Evolutionary conservation across 768 basidiomycete species (phyloP).

Genomic region (Leucocoprinus birnbaumii): DNA sequence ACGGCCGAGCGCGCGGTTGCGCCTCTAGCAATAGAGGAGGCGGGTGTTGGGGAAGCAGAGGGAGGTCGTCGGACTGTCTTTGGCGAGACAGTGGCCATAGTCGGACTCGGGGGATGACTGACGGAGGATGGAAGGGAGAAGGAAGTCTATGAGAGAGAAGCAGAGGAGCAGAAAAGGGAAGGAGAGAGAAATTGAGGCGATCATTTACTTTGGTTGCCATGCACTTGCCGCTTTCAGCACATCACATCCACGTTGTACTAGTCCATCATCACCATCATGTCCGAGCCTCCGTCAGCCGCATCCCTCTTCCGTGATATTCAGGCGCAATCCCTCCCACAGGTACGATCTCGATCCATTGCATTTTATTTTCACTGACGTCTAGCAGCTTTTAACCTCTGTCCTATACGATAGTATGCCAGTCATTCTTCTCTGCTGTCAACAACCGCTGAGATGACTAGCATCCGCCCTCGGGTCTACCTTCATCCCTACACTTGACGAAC

Average conservation of each 20-base stretch:
- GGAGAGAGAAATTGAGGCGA: slow-evolving; percentile 4
- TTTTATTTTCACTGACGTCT: neutral
- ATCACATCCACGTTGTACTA: neutral
- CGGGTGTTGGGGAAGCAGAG: slow-evolving; percentile 39
- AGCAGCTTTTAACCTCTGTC: slow-evolving; percentile 42
- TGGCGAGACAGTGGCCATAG: slow-evolving; percentile 45
- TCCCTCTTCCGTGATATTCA: slow-evolving; percentile 13
- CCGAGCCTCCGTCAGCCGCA: slow-evolving; percentile 6
- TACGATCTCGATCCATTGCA: slow-evolving; percentile 7
- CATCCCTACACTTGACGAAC: slow-evolving; percentile 31
- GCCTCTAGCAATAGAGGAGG: slow-evolving; percentile 46
- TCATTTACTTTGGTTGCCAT: slow-evolving; percentile 10
- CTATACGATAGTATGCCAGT: slow-evolving; percentile 30
- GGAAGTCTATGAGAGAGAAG: too few species aligned
- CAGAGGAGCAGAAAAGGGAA: slow-evolving; percentile 11
- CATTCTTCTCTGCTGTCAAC: neutral
- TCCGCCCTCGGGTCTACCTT: slow-evolving; percentile 25
- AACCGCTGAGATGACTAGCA: slow-evolving; percentile 19
- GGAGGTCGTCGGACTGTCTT: slow-evolving; percentile 41
- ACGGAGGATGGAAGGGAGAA: too few species aligned
- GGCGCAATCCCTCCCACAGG: slow-evolving; percentile 12
- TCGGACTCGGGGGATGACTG: slow-evolving; percentile 3
- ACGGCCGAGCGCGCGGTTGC: slow-evolving; percentile 67
- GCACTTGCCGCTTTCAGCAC: neutral
- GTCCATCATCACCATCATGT: slow-evolving; percentile 2